Evolutionary conservation across 257 asterid genomes (phyloP).

Genomic region (Scutellaria barbata): DNA sequence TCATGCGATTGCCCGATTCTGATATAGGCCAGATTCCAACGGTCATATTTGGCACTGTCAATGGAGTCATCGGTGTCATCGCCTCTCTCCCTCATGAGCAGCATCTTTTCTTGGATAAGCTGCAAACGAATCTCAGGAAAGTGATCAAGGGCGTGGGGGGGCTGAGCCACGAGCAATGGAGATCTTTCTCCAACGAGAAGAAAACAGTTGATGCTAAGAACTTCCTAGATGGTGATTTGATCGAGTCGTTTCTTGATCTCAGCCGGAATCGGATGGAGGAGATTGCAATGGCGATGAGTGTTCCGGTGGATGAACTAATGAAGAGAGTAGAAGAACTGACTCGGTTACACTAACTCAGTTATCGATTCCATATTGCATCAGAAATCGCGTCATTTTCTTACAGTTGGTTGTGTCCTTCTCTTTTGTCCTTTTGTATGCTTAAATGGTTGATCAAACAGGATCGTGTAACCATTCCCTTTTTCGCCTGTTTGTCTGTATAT

Average conservation of each 20-base stretch:
- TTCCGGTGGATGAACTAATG: constrained; percentile 87
- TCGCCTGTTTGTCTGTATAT: constrained; percentile 16
- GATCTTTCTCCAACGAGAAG: constrained; percentile 92
- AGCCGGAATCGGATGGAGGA: constrained; percentile 80
- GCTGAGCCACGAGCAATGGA: constrained; percentile 93
- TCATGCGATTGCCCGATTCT: constrained; percentile 94
- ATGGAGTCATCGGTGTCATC: constrained; percentile 88
- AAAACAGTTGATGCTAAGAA: constrained; percentile 77
- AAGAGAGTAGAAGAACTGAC: constrained; percentile 97
- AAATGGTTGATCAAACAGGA: no score
- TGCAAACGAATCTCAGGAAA: constrained; percentile 72
- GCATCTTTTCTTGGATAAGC: constrained; percentile 74
- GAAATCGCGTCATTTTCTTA: constrained; percentile 1
- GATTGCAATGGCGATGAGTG: constrained; percentile 67
- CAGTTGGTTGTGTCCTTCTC: neutral
- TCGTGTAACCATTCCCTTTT: constrained; percentile 4
- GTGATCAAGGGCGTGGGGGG: constrained; percentile 99
- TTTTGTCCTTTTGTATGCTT: no score
- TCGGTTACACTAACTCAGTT: constrained; percentile 66
- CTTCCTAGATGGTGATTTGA: constrained; percentile 92
- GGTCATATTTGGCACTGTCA: constrained; percentile 91
- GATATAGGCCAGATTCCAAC: constrained; percentile 94
- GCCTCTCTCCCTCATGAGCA: constrained; percentile 93
- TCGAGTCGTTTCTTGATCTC: constrained; percentile 91
- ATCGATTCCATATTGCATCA: neutral